These are phyloP conservation scores for Begonia fuchsioides DNA, from an alignment of 306 rosid genomes.

Conservation along the genomic window DNA sequence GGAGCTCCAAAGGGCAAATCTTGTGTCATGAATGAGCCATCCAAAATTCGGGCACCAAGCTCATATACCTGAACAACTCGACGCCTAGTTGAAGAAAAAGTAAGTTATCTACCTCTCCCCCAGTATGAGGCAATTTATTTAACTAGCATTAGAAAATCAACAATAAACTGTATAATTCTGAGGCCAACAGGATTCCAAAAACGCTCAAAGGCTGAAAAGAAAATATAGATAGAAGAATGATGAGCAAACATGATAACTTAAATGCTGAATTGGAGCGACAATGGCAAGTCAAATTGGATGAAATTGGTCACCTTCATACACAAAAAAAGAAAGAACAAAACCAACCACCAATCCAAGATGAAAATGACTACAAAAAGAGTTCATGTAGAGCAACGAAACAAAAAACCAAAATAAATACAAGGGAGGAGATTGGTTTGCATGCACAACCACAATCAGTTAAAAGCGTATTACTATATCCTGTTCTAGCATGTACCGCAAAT, in stretches of 20 bases:
- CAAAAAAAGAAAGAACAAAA: too few species aligned
- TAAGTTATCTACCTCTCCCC: not conserved
- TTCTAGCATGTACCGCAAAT: not conserved
- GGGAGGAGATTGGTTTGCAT: too few species aligned
- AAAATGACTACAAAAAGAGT: too few species aligned
- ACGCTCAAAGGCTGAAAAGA: not conserved
- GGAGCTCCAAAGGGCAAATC: conserved; percentile 54
- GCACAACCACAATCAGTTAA: too few species aligned
- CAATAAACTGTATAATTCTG: too few species aligned
- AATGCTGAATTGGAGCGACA: not conserved
- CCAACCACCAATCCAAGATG: too few species aligned
- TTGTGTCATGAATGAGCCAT: conserved; percentile 93
- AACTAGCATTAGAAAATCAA: too few species aligned
- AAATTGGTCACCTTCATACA: too few species aligned
- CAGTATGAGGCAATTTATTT: not conserved
- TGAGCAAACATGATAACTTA: not conserved
- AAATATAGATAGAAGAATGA: not conserved
- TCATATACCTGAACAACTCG: conserved; percentile 87
- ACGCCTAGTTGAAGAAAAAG: conserved; percentile 31
- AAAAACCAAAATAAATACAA: too few species aligned
- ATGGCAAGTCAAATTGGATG: not conserved
- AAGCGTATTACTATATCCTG: too few species aligned
- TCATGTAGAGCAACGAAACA: too few species aligned
- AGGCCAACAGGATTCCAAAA: too few species aligned
- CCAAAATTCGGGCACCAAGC: conserved; percentile 84